Evolutionary conservation across 148 eudicot genomes (phyloP), one percentile per base, ranked within the genome.

Genomic region (Agrostemma githago): DNA sequence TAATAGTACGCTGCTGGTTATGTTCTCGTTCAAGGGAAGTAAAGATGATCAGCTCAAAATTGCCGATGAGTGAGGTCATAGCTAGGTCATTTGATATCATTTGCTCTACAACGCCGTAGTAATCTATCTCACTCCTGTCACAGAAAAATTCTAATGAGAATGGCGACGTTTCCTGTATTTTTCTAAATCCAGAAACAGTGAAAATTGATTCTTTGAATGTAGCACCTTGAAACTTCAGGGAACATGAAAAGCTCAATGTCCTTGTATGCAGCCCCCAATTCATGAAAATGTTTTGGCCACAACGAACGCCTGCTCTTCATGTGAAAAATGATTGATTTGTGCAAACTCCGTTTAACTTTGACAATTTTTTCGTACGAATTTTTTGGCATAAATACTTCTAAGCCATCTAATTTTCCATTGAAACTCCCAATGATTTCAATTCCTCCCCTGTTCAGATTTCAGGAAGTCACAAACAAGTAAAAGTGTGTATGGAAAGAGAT

Each of bases 241-340:
- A 91, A 87, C 77, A 91, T 83, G 82, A 86, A 89, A 65, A 91
- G 80, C 19, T 76, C 91, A 38, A 91, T 86, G 26, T 61, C 69
- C 34, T 76, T 78, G 59, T 77, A 84, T 74, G 60, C 75, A 4
- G 88, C 91, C 62, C 72, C 80, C 51, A 82, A 39, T 44, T 34
- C 82, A 72, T 79, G 64, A 53, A 91, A 91, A 65, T 88, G 80
- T 76, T 87, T 84, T 14, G 93, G 97, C 97, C 88, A 86, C 16
- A 89, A 65, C 16, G 38, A 62, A 39, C 79, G n/a, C 73, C 82
- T 87, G 1, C 85, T 79, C 75, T 84, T 78, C 83, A 87, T 79
- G 64, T 79, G 79, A 46, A 83, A 61, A 12, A 34, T 37, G 54
- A 91, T 68, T 38, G 72, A 73, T 5, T 74, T 57, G 12, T 83